These are phyloP conservation scores for Euphorbia corollata DNA, from an alignment of 441 rosid genomes.

Conservation along the genomic window DNA sequence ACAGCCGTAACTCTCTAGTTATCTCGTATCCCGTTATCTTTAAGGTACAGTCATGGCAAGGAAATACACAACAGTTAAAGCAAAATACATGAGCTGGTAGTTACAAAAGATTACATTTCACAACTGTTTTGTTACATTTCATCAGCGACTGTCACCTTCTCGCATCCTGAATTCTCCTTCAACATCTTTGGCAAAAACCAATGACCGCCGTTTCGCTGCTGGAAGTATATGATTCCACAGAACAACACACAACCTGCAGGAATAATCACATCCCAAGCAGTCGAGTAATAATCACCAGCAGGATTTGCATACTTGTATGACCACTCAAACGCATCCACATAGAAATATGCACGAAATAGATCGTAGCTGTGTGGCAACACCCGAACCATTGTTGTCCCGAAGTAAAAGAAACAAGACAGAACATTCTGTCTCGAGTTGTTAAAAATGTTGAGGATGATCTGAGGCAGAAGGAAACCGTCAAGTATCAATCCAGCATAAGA, in stretches of 20 bases:
- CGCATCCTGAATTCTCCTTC: slow-evolving; percentile 33
- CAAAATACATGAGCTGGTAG: not conserved
- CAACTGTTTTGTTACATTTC: not conserved
- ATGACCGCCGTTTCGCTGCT: slow-evolving; percentile 65
- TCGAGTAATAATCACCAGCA: slow-evolving; percentile 55
- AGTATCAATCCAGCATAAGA: slow-evolving; percentile 69
- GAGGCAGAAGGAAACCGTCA: slow-evolving; percentile 82
- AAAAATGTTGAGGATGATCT: slow-evolving; percentile 60
- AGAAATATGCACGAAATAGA: slow-evolving; percentile 51
- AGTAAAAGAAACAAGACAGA: slow-evolving; percentile 52
- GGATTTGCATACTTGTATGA: slow-evolving; percentile 39
- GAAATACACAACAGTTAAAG: not conserved
- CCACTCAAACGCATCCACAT: slow-evolving; percentile 11
- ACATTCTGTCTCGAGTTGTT: slow-evolving; percentile 39
- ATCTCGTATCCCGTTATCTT: not conserved
- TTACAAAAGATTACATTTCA: not conserved
- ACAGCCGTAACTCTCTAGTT: not conserved
- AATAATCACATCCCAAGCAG: slow-evolving; percentile 63
- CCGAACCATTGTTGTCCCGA: slow-evolving; percentile 54
- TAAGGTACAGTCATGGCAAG: not conserved
- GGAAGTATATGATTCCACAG: slow-evolving; percentile 50
- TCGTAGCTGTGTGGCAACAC: slow-evolving; percentile 76
- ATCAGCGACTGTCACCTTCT: slow-evolving; percentile 36
- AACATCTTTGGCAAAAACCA: slow-evolving; percentile 55
- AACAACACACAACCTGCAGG: slow-evolving; percentile 43